Base-by-base conservation (phyloP, 371 early-diverging fungal genomes). In the Mortierella sp. region DNA sequence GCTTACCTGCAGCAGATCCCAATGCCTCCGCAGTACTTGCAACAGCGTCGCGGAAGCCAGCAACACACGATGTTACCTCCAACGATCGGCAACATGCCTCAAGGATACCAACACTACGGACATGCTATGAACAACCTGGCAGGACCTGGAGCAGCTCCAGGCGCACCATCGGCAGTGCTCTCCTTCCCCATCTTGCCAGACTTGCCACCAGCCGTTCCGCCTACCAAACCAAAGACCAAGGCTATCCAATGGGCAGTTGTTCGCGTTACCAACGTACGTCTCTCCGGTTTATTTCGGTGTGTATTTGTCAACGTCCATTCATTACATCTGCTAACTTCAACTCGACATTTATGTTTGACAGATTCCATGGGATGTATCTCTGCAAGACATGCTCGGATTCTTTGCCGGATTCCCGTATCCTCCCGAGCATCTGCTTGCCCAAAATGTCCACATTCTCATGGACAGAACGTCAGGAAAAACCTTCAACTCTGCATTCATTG, bases 401-500 rank as follows among this genome's bases (percentile, higher is more conserved):
- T 79, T 88, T 49, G 63, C 71, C 3, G 83, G 82, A 44, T 46
- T 87, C 1, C 82, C 84, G 6, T 35, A 72, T 27, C 81, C 84
- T 0, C 80, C 84, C 14, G 83, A 87, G 46, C 80, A 83, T 60
- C 65, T 83, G 27, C 79, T 87, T 10, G 70, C 81, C 6, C 84
- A 83, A 54, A 82, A 86, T 35, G 82, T 91, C 0, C 92, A 92
- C 75, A 89, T 92, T 51, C 77, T 89, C 38, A 90, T 91, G 89
- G 88, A 89, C 71, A 79, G 91, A 12, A 55, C 81, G 0, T 88
- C 92, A 3, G 91, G 91, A 21, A 91, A 91, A 71, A 91, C 90
- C 0, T 86, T 80, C 75, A 83, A 87, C 60, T 89, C 89, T 48
- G 88, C 88, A 16, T 92, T 88, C 74, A 78, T 92, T n/a, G 92